Conservation (phyloP, 345 rosid genomes). For the Boechera stricta region DNA sequence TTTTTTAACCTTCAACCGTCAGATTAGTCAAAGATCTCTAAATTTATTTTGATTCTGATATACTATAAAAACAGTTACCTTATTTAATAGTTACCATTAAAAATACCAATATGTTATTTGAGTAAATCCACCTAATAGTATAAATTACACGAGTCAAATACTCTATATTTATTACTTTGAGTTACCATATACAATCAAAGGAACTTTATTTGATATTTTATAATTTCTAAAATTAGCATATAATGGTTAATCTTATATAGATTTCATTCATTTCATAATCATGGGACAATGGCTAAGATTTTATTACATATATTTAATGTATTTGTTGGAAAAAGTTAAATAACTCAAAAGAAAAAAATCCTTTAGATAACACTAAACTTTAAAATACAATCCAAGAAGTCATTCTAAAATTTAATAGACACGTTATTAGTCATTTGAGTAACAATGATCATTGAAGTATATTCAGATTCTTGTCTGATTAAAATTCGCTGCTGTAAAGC, state of each 20-base stretch:
- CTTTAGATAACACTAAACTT: neutral
- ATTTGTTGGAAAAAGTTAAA: neutral
- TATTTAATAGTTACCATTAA: neutral
- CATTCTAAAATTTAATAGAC: neutral
- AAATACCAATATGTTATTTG: neutral
- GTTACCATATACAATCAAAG: neutral
- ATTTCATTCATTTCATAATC: constrained; percentile 11
- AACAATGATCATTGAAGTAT: neutral
- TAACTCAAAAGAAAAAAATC: neutral
- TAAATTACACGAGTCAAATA: constrained; percentile 3
- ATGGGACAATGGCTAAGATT: neutral
- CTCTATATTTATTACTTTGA: neutral
- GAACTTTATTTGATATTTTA: neutral
- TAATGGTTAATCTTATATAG: constrained; percentile 11
- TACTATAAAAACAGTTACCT: neutral
- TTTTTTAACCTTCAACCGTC: neutral
- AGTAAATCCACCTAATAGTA: neutral
- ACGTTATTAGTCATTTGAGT: neutral
- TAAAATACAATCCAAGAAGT: neutral
- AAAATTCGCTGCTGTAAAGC: neutral
- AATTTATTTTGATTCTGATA: too few species aligned
- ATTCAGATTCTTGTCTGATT: neutral
- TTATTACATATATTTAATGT: neutral
- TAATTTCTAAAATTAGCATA: neutral
- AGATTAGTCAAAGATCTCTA: neutral